phyloP scores from a whole-genome alignment of 2,329 filamentous ascomycete genomes.

The Xylariaceae sp. region DNA sequence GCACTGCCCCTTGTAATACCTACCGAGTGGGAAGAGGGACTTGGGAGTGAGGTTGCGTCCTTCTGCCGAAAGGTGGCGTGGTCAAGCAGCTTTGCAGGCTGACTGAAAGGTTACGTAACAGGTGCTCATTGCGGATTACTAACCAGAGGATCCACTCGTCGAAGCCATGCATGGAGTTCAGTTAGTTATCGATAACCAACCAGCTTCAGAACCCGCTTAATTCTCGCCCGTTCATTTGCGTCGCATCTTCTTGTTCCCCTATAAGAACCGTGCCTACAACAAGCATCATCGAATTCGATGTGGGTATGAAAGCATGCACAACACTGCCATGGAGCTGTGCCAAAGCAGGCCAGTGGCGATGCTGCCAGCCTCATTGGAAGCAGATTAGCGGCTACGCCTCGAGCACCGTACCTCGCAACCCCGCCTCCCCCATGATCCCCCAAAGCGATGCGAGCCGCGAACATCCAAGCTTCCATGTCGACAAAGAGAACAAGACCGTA shows the following conservation, averaged over 20 bases:
- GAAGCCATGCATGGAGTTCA: too few species aligned
- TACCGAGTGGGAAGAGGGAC: too few species aligned
- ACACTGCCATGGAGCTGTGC: constrained; percentile 28
- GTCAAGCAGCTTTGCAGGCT: too few species aligned
- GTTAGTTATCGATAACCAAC: background rate
- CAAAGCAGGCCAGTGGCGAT: constrained; percentile 15
- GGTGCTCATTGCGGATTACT: too few species aligned
- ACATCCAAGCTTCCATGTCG: constrained; percentile 34
- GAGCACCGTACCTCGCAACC: constrained; percentile 15
- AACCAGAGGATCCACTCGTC: too few species aligned
- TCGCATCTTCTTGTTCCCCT: background rate
- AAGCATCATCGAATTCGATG: constrained; percentile 18
- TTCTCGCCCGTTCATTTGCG: background rate
- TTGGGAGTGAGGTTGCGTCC: too few species aligned
- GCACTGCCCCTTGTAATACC: too few species aligned
- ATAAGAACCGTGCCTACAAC: background rate
- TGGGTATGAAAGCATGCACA: constrained; percentile 34
- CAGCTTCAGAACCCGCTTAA: too few species aligned
- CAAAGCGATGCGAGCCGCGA: constrained; percentile 21
- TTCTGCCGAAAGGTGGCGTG: too few species aligned
- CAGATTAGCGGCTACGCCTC: constrained; percentile 17
- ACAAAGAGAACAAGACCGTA: constrained; percentile 47
- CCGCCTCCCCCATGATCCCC: constrained; percentile 17
- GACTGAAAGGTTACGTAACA: too few species aligned
- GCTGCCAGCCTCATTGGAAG: background rate